Conservation (phyloP, 345 rosid species). For the Eucalyptus brandiana region DNA sequence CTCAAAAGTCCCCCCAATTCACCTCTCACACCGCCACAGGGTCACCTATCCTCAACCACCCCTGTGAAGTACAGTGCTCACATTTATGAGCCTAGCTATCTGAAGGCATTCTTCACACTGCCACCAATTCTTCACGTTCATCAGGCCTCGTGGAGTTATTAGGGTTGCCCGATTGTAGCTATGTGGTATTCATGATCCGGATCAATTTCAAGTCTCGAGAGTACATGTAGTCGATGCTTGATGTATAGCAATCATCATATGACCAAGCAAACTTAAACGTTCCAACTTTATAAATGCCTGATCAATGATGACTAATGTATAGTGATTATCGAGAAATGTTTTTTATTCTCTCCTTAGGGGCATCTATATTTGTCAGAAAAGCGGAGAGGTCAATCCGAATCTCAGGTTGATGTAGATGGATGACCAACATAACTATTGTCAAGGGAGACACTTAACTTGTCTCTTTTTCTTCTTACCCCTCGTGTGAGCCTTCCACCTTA, state of each 20-base stretch:
- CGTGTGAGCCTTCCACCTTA: neutral
- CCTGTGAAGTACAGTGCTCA: neutral
- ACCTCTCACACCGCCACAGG: neutral
- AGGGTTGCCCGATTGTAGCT: neutral
- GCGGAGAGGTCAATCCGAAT: neutral
- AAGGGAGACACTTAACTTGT: neutral
- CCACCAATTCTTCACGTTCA: neutral
- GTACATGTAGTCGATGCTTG: neutral
- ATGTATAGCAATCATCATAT: neutral
- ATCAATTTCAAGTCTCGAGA: neutral
- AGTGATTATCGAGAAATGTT: neutral
- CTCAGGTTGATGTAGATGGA: neutral
- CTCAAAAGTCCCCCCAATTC: neutral
- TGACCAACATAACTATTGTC: neutral
- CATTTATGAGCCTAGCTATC: neutral
- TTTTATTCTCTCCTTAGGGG: neutral
- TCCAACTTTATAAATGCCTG: neutral
- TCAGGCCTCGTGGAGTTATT: neutral
- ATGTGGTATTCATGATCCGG: neutral
- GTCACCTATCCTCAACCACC: neutral
- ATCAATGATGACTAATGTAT: neutral
- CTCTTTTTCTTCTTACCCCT: neutral
- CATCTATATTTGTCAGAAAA: neutral
- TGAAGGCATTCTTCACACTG: neutral
- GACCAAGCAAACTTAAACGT: neutral